phyloP scores from a whole-genome alignment of 495 filamentous ascomycete species.

The Penicillium crystallinum region DNA sequence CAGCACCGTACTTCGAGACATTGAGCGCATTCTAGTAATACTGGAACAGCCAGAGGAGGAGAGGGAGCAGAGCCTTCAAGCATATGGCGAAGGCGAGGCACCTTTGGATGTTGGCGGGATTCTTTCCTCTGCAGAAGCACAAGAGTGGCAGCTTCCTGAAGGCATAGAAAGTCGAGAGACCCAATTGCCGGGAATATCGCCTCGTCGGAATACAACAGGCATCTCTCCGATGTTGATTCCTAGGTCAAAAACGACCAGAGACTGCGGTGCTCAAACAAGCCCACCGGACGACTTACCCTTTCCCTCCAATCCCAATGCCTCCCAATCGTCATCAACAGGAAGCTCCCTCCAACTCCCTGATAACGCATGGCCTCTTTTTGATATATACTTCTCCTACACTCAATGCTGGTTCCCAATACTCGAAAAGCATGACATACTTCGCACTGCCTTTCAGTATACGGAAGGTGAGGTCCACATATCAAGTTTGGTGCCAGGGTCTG shows the following conservation, averaged over 20 bases:
- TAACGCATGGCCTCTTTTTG: slow-evolving; percentile 55
- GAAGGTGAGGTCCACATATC: slow-evolving; percentile 33
- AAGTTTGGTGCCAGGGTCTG: slow-evolving; percentile 32
- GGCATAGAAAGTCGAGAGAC: slow-evolving; percentile 21
- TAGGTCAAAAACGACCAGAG: slow-evolving; percentile 14
- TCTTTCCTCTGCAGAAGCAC: slow-evolving; percentile 31
- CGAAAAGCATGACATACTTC: slow-evolving; percentile 61
- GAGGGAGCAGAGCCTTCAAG: slow-evolving; percentile 19
- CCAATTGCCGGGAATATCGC: slow-evolving; percentile 24
- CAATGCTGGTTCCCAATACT: slow-evolving; percentile 70
- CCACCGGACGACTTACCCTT: background rate
- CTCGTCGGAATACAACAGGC: slow-evolving; percentile 25
- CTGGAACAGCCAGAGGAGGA: slow-evolving; percentile 41
- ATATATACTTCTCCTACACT: slow-evolving; percentile 70
- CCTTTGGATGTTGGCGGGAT: slow-evolving; percentile 33
- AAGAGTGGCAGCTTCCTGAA: slow-evolving; percentile 39
- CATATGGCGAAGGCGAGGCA: slow-evolving; percentile 26
- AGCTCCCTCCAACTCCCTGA: slow-evolving; percentile 33
- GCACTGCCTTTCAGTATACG: slow-evolving; percentile 42
- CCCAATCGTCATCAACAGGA: slow-evolving; percentile 12
- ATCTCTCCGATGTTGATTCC: slow-evolving; percentile 10
- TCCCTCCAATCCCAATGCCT: slow-evolving; percentile 3
- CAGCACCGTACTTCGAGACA: slow-evolving; percentile 46
- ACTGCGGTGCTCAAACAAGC: slow-evolving; percentile 26
- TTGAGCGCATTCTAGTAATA: slow-evolving; percentile 47